Base-by-base conservation (phyloP, 1,139 yeast genomes). In the Yamadazyma conglobata region DNA sequence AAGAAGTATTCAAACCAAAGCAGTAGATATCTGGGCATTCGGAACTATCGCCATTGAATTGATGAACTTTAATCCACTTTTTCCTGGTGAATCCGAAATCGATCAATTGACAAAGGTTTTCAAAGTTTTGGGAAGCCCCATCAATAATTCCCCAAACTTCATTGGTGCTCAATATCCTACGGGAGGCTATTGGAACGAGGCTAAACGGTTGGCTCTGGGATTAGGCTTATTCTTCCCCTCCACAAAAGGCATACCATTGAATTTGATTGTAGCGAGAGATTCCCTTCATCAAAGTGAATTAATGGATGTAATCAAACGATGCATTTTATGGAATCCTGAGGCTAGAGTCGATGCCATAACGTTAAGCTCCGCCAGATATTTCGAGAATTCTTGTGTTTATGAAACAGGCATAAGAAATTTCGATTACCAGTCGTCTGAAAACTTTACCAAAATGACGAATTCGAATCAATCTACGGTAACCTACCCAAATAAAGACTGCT, bases 1-100 rank as follows among this genome's bases (percentile, higher is more conserved):
- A 39, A 74, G 75, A 40, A 70, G 70, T 6, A 59, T 58, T 44
- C 87, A 91, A 53, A 76, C 91, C 0, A 71, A 65, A 31, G 88
- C 95, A 0, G 76, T 87, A 24, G 98, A 91, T 61, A 74, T 89
- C 24, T 91, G 97, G 97, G 95, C 97, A 0, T 84, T 87, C 60
- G 96, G 95, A 1, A 71, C 82, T 17, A 86, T 91, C 28, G 89
- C 91, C 0, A 77, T 77, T 5, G 98, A 91, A 55, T 64, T 86
- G 27, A 83, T 87, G 13, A 79, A 78, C 25, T 77, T 84, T 43
- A 54, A 66, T 24, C 96, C 97, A 0, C 59, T 89, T 24, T 87
- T 91, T 47, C 95, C 96, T 0, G 98, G 97, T 0, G 50, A 70
- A 10, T 73, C 78, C 47, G 94, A 86, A 49, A 46, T 79, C 27